Evolutionary conservation across 495 filamentous ascomycete species (phyloP), one percentile per base, ranked within the genome.

Genomic region (Glutinoglossum americanum): DNA sequence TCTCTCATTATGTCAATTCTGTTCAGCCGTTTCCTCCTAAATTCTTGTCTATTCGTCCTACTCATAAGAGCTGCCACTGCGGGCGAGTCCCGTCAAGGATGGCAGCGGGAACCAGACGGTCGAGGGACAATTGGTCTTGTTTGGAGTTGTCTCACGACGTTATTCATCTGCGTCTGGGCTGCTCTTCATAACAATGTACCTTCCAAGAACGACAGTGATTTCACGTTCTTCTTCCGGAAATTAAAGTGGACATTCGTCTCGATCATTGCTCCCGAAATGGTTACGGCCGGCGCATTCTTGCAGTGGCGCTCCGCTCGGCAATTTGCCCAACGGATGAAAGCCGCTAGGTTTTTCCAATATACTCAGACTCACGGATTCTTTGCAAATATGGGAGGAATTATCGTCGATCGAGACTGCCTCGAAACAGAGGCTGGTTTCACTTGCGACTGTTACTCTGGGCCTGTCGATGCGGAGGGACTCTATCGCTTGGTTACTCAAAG

Each of bases 171-270:
- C 55, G 60, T 73, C 21, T 74, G 72, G 68, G 69, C 69, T 10
- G 66, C 72, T 4, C 59, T 75, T 0, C 72, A 75, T 54, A 57
- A 70, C 2, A 68, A 75, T 60, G 56, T 74, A n/a, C 60, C 67
- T 23, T 33, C 48, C 3, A 37, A 53, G 15, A 51, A 58, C 19
- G 19, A 44, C 17, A 5, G 4, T 1, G 47, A 19, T 10, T 19
- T 51, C 47, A 54, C 37, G 8, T 32, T 51, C 6, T n/a, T 57
- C 8, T 54, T 49, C 19, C 51, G 28, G 35, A 69, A 68, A 59
- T 1, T 64, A 13, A 48, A 32, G 45, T 71, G 66, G 66, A 55
- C 71, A 7, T 8, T 66, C 1, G 54, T 68, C 26, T 65, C 62
- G 0, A 27, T 70, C 6, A 23, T 72, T 27, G 62, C 66, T 9